Conservation (phyloP, 1,284 basidiomycete genomes). For the Irpex sp. region DNA sequence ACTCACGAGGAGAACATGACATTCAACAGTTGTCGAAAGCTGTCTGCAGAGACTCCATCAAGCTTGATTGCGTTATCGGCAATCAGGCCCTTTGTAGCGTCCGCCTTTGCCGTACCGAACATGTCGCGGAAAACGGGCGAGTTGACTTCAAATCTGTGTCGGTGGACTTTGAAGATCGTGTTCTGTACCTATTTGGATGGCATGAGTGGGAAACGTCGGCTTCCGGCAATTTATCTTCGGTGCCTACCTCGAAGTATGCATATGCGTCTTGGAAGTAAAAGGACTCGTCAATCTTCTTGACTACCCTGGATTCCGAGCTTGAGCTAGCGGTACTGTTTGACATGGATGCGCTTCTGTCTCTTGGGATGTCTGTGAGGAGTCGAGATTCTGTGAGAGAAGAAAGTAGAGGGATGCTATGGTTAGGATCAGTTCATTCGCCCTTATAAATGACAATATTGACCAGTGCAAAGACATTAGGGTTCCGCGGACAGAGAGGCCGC, state of each 20-base stretch:
- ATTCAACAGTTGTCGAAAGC: not conserved
- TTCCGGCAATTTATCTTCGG: not conserved
- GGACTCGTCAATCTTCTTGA: not conserved
- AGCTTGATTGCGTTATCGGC: not conserved
- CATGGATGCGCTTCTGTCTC: no score
- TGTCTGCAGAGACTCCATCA: not conserved
- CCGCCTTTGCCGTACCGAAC: not conserved
- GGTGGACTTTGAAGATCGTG: not conserved
- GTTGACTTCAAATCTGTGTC: not conserved
- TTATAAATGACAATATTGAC: no score
- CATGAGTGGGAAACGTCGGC: not conserved
- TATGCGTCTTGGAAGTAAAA: not conserved
- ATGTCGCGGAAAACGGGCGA: not conserved
- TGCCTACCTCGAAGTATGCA: not conserved
- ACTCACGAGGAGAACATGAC: not conserved
- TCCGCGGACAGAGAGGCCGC: no score
- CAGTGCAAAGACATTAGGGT: no score
- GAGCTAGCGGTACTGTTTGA: not conserved
- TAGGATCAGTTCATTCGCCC: no score
- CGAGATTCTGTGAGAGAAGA: no score
- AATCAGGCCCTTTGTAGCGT: not conserved
- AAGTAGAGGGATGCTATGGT: no score
- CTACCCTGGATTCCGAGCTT: not conserved
- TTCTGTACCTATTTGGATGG: not conserved
- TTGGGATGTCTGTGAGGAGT: no score